Evolutionary conservation across 1,284 basidiomycete species (phyloP).

Genomic region (Coniferiporia weirii): DNA sequence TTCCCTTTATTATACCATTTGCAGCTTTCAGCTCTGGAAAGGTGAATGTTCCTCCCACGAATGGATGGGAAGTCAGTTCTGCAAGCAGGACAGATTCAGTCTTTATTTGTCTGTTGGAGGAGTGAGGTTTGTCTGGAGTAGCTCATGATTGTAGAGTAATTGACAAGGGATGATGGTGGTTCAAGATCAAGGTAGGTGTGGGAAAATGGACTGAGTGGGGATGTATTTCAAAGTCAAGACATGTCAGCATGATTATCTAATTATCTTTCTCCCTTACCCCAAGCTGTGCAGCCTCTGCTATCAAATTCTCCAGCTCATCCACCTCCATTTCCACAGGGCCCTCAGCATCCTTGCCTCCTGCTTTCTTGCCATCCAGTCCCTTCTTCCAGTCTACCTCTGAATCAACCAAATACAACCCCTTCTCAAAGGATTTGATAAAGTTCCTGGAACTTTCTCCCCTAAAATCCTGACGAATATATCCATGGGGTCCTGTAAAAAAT

Average conservation of each 20-base stretch:
- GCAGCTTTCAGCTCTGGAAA: conserved; percentile 4
- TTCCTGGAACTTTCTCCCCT: neutral
- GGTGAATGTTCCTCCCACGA: conserved; percentile 1
- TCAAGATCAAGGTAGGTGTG: neutral
- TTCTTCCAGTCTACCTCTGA: neutral
- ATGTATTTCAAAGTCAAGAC: neutral
- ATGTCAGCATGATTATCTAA: neutral
- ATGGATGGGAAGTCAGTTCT: neutral
- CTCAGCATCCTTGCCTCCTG: neutral
- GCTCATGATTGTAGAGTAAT: neutral
- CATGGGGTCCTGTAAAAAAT: neutral
- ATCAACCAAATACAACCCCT: neutral
- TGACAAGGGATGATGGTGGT: neutral
- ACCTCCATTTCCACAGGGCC: neutral
- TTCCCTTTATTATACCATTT: conserved; percentile 11
- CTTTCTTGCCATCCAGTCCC: neutral
- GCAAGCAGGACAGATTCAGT: conserved; percentile 7
- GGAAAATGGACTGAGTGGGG: neutral
- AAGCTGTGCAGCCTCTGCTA: neutral
- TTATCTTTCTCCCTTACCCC: neutral
- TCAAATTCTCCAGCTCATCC: neutral
- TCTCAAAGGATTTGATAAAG: neutral
- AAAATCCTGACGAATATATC: neutral
- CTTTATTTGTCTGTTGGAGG: neutral
- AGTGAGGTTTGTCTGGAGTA: neutral